Evolutionary conservation across 495 filamentous ascomycete genomes (phyloP).

Genomic region (Patellaria atrata): DNA sequence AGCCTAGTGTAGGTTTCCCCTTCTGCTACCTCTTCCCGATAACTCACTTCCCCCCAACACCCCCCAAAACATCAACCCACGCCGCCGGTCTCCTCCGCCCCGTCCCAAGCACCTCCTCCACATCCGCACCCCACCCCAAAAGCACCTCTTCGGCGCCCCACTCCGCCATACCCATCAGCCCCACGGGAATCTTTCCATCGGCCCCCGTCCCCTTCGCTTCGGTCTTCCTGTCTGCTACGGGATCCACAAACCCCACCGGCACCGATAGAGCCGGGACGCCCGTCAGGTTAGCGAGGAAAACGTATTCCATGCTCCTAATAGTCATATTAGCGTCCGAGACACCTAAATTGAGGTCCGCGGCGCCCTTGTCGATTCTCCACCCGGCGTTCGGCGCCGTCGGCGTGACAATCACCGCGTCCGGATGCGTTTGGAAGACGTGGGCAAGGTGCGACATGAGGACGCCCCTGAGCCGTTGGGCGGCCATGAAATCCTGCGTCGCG

Average conservation of each 20-base stretch:
- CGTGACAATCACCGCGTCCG: conserved; percentile 64
- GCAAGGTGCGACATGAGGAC: conserved; percentile 75
- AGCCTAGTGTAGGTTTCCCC: no score
- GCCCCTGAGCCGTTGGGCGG: conserved; percentile 58
- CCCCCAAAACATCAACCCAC: conserved; percentile 34
- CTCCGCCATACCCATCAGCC: conserved; percentile 80
- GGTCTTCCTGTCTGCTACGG: conserved; percentile 32
- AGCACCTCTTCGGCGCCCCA: conserved; percentile 78
- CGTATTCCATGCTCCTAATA: conserved; percentile 74
- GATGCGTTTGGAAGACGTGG: conserved; percentile 52
- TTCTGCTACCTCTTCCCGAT: no score
- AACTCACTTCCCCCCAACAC: conserved; percentile 10
- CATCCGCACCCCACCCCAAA: conserved; percentile 57
- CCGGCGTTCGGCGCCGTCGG: conserved; percentile 68
- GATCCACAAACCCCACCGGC: conserved; percentile 57
- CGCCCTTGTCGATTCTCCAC: conserved; percentile 44
- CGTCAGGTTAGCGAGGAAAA: conserved; percentile 71
- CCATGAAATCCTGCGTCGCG: conserved; percentile 51
- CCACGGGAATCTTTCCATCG: conserved; percentile 61
- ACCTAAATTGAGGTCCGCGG: conserved; percentile 45
- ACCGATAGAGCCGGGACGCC: conserved; percentile 68
- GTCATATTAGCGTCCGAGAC: conserved; percentile 57
- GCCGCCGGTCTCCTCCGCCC: conserved; percentile 27
- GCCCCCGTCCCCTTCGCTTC: conserved; percentile 36
- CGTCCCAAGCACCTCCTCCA: conserved; percentile 39